Base-by-base conservation (phyloP, 2,329 filamentous ascomycete species). In the Didymella keratinophila region DNA sequence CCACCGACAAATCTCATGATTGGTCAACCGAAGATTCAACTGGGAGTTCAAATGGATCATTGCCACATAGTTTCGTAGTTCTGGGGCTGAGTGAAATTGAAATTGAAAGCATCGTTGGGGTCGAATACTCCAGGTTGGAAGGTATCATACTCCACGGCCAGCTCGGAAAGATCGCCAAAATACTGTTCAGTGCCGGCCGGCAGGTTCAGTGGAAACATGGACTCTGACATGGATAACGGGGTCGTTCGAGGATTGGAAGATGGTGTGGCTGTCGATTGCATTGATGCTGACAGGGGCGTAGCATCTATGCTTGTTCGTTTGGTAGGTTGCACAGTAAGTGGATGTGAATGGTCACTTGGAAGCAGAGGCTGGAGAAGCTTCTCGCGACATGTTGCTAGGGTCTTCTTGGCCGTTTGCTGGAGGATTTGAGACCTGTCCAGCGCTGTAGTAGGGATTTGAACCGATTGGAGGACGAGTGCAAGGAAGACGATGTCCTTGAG, bases 401-500 rank as follows among this genome's bases (percentile, higher is more conserved):
- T 63, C 20, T 36, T 56, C 36, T 30, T 57, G 14, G 61, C 49
- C 1, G 42, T 54, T 18, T 61, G 14, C 25, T 60, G 52, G 10
- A 68, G 28, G 2, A 42, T 27, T 1, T 61, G 43, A 0, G 39
- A 12, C n/a, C 51, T 56, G 3, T 56, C 48, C 18, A 27, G 25
- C n/a, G 39, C 41, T 14, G 42, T 18, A 23, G 51, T 50, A 2
- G 55, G 11, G 3, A 55, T 28, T n/a, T 65, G 67, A 9, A 64
- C 62, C 2, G 63, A 65, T 27, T 57, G 59, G 4, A 69, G 61
- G 2, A 63, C 64, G 28, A 69, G 32, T 3, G 64, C 53, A 0
- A 69, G 56, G 23, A 69, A 63, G 1, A 69, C 58, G 32, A 69
- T 60, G 14, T 68, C 67, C 39, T 68, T 69, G 10, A 68, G 20